A percentile compares a stretch with the other conserved stretches of the same genome.
Conservation (phyloP, 164 flowering plant species). For the Hamamelis virginiana region DNA sequence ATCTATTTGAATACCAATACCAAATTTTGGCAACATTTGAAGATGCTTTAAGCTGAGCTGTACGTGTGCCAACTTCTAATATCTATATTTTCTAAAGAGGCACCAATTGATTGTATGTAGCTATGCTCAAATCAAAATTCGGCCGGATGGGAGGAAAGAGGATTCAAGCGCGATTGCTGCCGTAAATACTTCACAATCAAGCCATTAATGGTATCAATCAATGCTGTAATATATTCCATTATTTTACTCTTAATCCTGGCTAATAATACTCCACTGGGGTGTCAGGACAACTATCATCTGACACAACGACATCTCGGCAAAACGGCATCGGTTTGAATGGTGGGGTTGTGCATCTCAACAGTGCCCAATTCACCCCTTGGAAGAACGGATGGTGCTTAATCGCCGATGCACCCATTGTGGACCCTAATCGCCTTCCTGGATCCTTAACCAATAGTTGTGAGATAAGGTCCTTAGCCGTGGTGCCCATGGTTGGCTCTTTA, state of each 20-base stretch:
- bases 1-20: no score
- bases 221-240: no score
- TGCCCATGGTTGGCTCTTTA: conserved; percentile 47
- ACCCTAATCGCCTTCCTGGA: conserved; percentile 65
- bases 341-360: conserved; percentile 61
- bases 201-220: no score
- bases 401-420: conserved; percentile 66
- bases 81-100: no score
- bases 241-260: not conserved
- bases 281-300: conserved; percentile 28
- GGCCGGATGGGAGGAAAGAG: not conserved
- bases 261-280: conserved; percentile 33
- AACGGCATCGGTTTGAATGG: conserved; percentile 51
- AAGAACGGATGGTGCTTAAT: conserved; percentile 77
- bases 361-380: conserved; percentile 78
- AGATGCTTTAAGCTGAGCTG: no score
- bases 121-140: not conserved
- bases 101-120: no score
- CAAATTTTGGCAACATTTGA: no score
- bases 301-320: conserved; percentile 20
- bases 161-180: no score
- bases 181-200: no score
- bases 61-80: no score
- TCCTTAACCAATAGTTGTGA: conserved; percentile 58
- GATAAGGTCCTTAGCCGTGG: conserved; percentile 58